Evolutionary conservation across 2,329 filamentous ascomycete genomes (phyloP).

Genomic region (Aureobasidium sp.): DNA sequence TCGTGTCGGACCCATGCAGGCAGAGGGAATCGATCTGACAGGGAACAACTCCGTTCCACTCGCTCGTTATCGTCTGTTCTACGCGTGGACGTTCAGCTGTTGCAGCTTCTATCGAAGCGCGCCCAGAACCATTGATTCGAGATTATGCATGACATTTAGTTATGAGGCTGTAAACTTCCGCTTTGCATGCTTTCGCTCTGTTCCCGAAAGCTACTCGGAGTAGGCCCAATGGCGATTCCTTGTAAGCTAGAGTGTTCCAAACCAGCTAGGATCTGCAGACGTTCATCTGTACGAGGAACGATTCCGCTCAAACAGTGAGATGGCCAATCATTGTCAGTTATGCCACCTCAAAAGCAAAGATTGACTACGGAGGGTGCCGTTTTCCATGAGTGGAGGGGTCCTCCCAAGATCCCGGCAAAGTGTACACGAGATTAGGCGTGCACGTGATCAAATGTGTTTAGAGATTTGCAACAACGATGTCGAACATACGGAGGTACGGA

Average conservation of each 20-base stretch:
- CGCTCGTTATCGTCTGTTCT: background rate
- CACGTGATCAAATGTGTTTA: background rate
- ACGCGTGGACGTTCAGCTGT: background rate
- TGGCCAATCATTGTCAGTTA: background rate
- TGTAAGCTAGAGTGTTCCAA: background rate
- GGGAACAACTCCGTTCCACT: background rate
- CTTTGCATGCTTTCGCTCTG: background rate
- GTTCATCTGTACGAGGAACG: background rate
- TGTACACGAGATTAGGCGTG: too few species aligned
- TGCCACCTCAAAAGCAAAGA: background rate
- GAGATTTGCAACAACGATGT: background rate
- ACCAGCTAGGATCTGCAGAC: background rate
- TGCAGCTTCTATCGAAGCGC: background rate
- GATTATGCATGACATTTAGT: background rate
- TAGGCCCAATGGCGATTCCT: background rate
- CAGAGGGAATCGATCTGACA: background rate
- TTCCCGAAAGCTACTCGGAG: background rate
- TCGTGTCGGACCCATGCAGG: background rate
- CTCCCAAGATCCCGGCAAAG: too few species aligned
- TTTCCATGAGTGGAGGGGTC: too few species aligned
- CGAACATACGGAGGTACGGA: background rate
- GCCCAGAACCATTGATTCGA: background rate
- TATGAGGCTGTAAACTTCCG: background rate
- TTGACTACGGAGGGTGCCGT: background rate
- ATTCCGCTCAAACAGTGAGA: background rate